Evolutionary conservation across 306 rosid species (phyloP).

Genomic region (Quercus ilex): DNA sequence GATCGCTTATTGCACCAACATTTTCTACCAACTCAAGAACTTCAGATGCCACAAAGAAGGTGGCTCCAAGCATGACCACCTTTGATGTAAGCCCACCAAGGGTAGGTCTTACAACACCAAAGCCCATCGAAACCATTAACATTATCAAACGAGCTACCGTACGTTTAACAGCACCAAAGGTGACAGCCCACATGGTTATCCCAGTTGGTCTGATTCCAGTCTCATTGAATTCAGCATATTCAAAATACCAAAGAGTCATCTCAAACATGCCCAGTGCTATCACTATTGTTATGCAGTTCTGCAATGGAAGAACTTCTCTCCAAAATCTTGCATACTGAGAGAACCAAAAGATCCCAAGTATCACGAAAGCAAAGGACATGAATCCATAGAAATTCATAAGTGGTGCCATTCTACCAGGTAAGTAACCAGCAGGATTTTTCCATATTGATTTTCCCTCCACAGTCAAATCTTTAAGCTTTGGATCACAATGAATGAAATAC

Average conservation of each 20-base stretch:
- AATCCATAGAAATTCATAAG: constrained; percentile 78
- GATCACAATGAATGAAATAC: constrained; percentile 92
- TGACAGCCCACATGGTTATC: constrained; percentile 88
- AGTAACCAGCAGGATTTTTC: constrained; percentile 89
- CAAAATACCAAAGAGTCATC: constrained; percentile 92
- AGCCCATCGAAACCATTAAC: constrained; percentile 90
- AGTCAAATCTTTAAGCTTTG: constrained; percentile 60
- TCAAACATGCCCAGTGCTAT: constrained; percentile 96
- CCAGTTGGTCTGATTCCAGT: constrained; percentile 91
- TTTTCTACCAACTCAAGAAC: constrained; percentile 93
- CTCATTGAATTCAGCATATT: constrained; percentile 87
- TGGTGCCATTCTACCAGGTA: constrained; percentile 99
- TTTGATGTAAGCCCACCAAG: constrained; percentile 95
- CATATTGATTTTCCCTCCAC: constrained; percentile 91
- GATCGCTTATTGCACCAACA: constrained; percentile 93
- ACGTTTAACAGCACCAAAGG: constrained; percentile 78
- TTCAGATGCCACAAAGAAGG: constrained; percentile 92
- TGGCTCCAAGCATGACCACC: constrained; percentile 83
- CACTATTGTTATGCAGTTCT: constrained; percentile 87
- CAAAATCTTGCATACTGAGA: constrained; percentile 86
- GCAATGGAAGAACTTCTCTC: constrained; percentile 85
- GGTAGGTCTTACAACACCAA: constrained; percentile 95
- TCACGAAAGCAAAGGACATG: constrained; percentile 85
- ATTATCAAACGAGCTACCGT: constrained; percentile 80
- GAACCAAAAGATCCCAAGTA: constrained; percentile 92